Evolutionary conservation across 2,329 filamentous ascomycete species (phyloP), one percentile per base, ranked within the genome.

Genomic region (Tolypocladium sp.): DNA sequence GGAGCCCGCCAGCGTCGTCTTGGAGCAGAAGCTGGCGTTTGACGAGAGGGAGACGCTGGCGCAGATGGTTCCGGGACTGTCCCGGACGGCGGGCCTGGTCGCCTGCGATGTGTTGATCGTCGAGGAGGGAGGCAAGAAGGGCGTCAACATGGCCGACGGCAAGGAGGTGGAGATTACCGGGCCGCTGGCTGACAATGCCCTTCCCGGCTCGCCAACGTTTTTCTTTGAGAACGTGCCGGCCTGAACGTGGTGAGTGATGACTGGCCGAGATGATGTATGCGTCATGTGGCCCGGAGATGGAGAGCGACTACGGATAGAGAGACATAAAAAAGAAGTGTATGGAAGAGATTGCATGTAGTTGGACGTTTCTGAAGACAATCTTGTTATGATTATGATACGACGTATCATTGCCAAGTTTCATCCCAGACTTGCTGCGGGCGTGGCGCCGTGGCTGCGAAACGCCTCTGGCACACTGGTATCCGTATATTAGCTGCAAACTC

Each of bases 21-120:
- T 97, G 69, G 86, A 93, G 70, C 83, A 92, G 64, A 91, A 93
- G 75, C 79, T 99, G 62, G 82, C 85, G 1, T 99, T 97, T 73
- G 88, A 97, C 67, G 94, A 99, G 79, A 79, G 86, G 55, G 80
- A 82, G 61, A 89, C 88, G 40, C 79, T 97, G 59, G 73, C 79
- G 58, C 86, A 91, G 68, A 96, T 97, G 88, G 79, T 92, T 3
- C 82, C 86, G 1, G 88, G 87, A 25, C 77, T 99, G 68, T 91
- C 89, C 81, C 87, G 89, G 73, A 88, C 87, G 22, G 86, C 78
- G 25, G 86, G 87, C 37, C 86, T 88, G 65, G 84, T 82, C 64
- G 82, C 81, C 41, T 83, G 96, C 25, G 88, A 91, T 64, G 79
- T 96, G 63, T 76, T 96, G 52, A 76, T 79, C 10, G 86, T 95